Percentiles rank a stretch among this genome's conserved stretches.
phyloP scores from a whole-genome alignment of 2,329 filamentous ascomycete species.

The Penicillium glabrum region DNA sequence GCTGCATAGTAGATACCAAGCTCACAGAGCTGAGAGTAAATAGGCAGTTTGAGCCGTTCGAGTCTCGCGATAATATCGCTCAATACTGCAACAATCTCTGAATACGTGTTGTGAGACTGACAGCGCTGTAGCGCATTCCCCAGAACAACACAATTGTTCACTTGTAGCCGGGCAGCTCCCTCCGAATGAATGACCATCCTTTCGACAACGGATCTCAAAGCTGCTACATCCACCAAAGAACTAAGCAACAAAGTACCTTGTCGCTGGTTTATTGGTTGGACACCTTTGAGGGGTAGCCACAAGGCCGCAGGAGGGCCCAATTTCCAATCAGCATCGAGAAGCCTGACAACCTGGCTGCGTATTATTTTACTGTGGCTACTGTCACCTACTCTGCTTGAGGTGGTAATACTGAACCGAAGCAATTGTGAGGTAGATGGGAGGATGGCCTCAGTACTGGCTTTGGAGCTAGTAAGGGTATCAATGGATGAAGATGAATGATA shows the following conservation, averaged over 20 bases:
- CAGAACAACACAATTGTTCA: conserved; percentile 11
- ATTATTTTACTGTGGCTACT: conserved; percentile 3
- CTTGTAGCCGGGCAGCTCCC: conserved; percentile 9
- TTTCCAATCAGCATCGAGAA: conserved; percentile 26
- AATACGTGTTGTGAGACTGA: conserved; percentile 23
- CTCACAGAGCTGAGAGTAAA: conserved; percentile 13
- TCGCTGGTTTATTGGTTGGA: not conserved
- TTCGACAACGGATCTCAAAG: conserved; percentile 27
- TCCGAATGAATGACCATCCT: conserved; percentile 16
- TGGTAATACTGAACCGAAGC: not conserved
- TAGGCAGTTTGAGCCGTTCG: conserved; percentile 12
- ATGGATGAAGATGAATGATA: not conserved
- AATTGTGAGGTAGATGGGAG: conserved; percentile 1
- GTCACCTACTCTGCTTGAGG: not conserved
- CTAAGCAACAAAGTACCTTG: conserved; percentile 3
- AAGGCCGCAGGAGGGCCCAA: conserved; percentile 17
- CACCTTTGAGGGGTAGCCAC: conserved; percentile 22
- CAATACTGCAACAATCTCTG: conserved; percentile 32
- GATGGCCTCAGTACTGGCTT: not conserved
- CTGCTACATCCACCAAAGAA: conserved; percentile 5
- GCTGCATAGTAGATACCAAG: conserved; percentile 34
- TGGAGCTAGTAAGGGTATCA: not conserved
- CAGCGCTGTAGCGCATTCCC: conserved; percentile 23
- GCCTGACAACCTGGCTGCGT: conserved; percentile 11
- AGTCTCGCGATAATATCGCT: conserved; percentile 32